Conservation (phyloP, 2,329 filamentous ascomycete species). For the Alternaria arbusti region DNA sequence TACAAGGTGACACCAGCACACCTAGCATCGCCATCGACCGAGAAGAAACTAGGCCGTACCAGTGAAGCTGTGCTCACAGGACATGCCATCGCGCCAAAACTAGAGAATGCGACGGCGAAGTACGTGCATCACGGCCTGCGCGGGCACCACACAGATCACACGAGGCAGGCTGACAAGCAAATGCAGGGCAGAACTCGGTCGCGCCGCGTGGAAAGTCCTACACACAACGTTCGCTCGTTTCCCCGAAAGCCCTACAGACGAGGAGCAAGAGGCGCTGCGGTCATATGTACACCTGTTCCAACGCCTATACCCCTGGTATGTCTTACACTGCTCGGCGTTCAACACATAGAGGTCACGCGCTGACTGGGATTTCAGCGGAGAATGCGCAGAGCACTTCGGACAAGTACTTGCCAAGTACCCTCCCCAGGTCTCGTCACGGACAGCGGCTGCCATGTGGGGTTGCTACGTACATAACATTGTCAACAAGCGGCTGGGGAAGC, state of each 20-base stretch:
- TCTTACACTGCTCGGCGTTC: conserved; percentile 22
- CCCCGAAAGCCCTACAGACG: conserved; percentile 66
- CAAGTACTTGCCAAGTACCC: conserved; percentile 67
- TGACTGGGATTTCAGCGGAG: conserved; percentile 57
- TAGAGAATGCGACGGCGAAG: conserved; percentile 83
- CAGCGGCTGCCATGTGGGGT: conserved; percentile 69
- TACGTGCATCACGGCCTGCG: conserved; percentile 30
- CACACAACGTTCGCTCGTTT: conserved; percentile 72
- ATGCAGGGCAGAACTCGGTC: conserved; percentile 65
- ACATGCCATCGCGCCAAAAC: conserved; percentile 77
- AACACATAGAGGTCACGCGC: conserved; percentile 26
- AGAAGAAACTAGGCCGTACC: conserved; percentile 22
- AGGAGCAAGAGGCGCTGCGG: conserved; percentile 65
- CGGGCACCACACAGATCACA: conserved; percentile 10
- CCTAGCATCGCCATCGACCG: conserved; percentile 22
- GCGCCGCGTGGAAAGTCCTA: conserved; percentile 70
- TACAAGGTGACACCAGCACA: conserved; percentile 54
- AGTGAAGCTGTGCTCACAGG: conserved; percentile 60
- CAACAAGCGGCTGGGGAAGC: conserved; percentile 66
- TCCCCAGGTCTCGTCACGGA: conserved; percentile 67
- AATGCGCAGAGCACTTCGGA: conserved; percentile 70
- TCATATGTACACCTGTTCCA: conserved; percentile 70
- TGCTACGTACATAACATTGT: conserved; percentile 72
- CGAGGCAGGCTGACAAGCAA: conserved; percentile 27
- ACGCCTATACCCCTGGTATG: conserved; percentile 68